These are phyloP conservation scores for Chaetomium sp. DNA, from an alignment of 2,329 filamentous ascomycete species.

Conservation along the genomic window DNA sequence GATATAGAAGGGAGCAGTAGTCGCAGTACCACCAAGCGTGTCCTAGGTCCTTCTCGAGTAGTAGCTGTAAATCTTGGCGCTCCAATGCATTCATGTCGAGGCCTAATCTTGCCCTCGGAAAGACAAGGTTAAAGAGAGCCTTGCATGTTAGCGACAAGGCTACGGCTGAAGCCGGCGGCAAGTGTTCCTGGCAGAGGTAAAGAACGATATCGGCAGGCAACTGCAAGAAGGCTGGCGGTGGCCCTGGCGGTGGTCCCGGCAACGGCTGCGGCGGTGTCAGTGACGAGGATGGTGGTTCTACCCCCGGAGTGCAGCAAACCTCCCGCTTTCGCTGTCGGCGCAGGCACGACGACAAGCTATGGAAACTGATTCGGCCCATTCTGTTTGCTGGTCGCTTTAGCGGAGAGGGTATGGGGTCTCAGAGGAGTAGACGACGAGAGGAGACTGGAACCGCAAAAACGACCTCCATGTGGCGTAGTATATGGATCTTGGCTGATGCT, in stretches of 20 bases:
- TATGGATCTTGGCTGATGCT: neutral
- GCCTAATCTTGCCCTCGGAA: neutral
- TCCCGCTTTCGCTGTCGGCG: neutral
- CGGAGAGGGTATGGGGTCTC: neutral
- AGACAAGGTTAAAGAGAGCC: slow-evolving; percentile 2
- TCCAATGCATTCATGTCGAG: neutral
- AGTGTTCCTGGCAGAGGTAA: slow-evolving; percentile 10
- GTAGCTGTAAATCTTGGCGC: slow-evolving; percentile 1
- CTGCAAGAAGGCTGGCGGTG: neutral
- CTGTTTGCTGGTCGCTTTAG: neutral
- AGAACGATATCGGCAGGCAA: slow-evolving; percentile 9
- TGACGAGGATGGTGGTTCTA: neutral
- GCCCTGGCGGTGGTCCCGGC: too few relatives aligned
- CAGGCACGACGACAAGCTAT: slow-evolving; percentile 2
- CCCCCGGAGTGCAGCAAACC: neutral
- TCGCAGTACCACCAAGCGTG: slow-evolving; percentile 1
- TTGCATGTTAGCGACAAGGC: slow-evolving; percentile 11
- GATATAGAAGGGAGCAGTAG: slow-evolving; percentile 1
- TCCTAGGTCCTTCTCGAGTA: slow-evolving; percentile 6
- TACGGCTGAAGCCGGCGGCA: slow-evolving; percentile 5
- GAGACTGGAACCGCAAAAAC: neutral
- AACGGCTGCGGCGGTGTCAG: neutral
- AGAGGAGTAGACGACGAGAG: neutral
- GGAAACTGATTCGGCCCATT: slow-evolving; percentile 1
- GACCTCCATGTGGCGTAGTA: neutral